These are phyloP conservation scores for Rhizopus microsporus DNA, from an alignment of 371 early-diverging fungal species.

Conservation along the genomic window DNA sequence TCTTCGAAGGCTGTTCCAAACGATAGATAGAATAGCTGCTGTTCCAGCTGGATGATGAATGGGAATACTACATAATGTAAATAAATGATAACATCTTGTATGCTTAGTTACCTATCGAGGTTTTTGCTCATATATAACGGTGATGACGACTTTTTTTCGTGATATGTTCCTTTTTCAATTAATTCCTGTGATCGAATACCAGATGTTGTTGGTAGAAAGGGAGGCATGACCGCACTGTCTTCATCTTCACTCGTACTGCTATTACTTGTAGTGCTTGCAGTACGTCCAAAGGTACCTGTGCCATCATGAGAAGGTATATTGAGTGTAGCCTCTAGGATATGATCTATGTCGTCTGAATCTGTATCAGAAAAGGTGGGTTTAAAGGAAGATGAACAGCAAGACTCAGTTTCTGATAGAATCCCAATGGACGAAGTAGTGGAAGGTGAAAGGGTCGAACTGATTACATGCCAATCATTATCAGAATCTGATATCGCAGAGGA, in stretches of 20 bases:
- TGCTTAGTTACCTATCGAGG: slow-evolving; percentile 35
- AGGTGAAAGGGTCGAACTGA: slow-evolving; percentile 27
- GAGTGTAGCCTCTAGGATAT: slow-evolving; percentile 6
- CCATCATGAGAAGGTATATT: slow-evolving; percentile 51
- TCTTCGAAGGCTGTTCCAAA: slow-evolving; percentile 44
- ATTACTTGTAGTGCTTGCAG: slow-evolving; percentile 1
- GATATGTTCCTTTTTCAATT: slow-evolving; percentile 6
- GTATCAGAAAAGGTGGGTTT: slow-evolving; percentile 16
- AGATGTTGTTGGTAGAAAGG: slow-evolving; percentile 25
- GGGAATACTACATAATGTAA: slow-evolving; percentile 35
- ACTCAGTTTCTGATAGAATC: slow-evolving; percentile 38
- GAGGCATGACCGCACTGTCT: slow-evolving; percentile 4
- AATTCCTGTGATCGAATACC: slow-evolving; percentile 23
- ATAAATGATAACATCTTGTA: not conserved
- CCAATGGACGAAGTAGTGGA: slow-evolving; percentile 25
- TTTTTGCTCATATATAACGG: slow-evolving; percentile 3
- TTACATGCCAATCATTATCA: slow-evolving; percentile 53
- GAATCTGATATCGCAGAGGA: slow-evolving; percentile 32
- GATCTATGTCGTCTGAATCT: slow-evolving; percentile 6
- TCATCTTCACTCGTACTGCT: too few relatives aligned
- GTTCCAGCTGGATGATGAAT: slow-evolving; percentile 46
- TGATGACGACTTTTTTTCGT: too few relatives aligned
- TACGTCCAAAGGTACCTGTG: slow-evolving; percentile 46
- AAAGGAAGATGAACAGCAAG: slow-evolving; percentile 26
- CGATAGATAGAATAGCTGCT: slow-evolving; percentile 37